Evolutionary conservation across 139 green algal genomes (phyloP), one percentile per base, ranked within the genome.

Genomic region (Chlorella sp.): DNA sequence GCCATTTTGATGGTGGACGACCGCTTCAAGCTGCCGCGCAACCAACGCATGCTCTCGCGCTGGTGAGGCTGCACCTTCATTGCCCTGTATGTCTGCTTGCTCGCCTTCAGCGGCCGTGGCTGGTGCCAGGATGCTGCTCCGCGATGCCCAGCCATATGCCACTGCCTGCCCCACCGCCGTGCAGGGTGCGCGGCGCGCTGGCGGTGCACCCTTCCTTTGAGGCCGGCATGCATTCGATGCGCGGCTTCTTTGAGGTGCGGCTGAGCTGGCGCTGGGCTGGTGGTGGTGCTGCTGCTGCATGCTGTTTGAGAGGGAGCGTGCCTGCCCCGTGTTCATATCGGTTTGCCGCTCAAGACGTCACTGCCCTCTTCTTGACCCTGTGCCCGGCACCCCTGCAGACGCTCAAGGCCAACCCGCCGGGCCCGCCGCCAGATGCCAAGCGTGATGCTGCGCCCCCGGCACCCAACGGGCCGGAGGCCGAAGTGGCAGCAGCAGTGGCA

Each of bases 1-100:
- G 95, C 94, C 46, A 95, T 99, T 84, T 82, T 99, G n/a, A 92
- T 99, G 62, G 83, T 99, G 60, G 97, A 98, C 89, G 86, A 92
- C n/a, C 93, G 96, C 36, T 98, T 98, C 86, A 43, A 72, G 16
- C 54, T 90, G 34, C 62, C 83, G 0, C 34, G 83, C 46, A 87
- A 93, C 80, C 90, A 94, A 80, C 58, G 80, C 32, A 80, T 87
- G 44, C 89, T 98, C 30, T 95, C 92, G 3, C 84, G 92, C 51
- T 98, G 95, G 95, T 82, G 82, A 32, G 46, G 32, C 3, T 4
- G 56, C 38, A 19, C 16, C n/a, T n/a, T n/a, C n/a, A n/a, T n/a
- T n/a, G n/a, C n/a, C n/a, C 16, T 62, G 54, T 16, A 22, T 72
- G 38, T 30, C 26, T 54, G 68, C 17, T 74, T 74, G 68, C 36